A percentile compares a stretch with the other conserved stretches of the same genome.
Evolutionary conservation across 1,284 basidiomycete species (phyloP).

Genomic region (Sporisorium exsertum): DNA sequence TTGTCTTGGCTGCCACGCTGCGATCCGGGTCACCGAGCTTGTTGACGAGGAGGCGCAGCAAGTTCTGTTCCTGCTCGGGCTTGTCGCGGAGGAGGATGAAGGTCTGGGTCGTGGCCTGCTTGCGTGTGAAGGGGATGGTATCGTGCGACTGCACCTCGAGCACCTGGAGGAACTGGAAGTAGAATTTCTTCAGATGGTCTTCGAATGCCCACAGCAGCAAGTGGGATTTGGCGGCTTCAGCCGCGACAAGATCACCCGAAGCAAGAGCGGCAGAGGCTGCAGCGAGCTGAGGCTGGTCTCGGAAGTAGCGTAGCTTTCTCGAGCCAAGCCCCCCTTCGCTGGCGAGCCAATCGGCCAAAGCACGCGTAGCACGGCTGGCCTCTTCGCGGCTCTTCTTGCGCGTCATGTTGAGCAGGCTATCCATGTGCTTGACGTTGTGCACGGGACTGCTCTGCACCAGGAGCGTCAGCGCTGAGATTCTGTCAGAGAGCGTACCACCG

Average conservation of each 20-base stretch:
- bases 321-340: conserved; percentile 80
- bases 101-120: conserved; percentile 77
- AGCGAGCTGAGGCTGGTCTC: conserved; percentile 81
- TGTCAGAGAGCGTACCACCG: conserved; percentile 83
- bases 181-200: conserved; percentile 96
- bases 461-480: conserved; percentile 90
- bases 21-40: conserved; percentile 86
- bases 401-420: conserved; percentile 79
- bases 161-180: conserved; percentile 89
- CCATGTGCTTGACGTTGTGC: conserved; percentile 77
- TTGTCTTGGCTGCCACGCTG: conserved; percentile 87
- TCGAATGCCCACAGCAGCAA: conserved; percentile 90
- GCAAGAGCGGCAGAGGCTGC: conserved; percentile 73
- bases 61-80: conserved; percentile 96
- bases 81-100: conserved; percentile 86
- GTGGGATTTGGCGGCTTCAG: conserved; percentile 71
- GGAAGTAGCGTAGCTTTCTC: conserved; percentile 79
- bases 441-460: conserved; percentile 90
- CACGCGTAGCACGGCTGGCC: conserved; percentile 86
- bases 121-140: conserved; percentile 87
- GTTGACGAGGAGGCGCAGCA: conserved; percentile 90
- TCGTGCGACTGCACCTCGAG: conserved; percentile 91
- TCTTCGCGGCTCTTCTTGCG: conserved; percentile 92
- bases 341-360: conserved; percentile 93
- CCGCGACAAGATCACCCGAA: conserved; percentile 40